Percentiles rank a stretch among this genome's conserved stretches.
Evolutionary conservation across 2,329 filamentous ascomycete species (phyloP).

Genomic region (Colletotrichum spaethianum): DNA sequence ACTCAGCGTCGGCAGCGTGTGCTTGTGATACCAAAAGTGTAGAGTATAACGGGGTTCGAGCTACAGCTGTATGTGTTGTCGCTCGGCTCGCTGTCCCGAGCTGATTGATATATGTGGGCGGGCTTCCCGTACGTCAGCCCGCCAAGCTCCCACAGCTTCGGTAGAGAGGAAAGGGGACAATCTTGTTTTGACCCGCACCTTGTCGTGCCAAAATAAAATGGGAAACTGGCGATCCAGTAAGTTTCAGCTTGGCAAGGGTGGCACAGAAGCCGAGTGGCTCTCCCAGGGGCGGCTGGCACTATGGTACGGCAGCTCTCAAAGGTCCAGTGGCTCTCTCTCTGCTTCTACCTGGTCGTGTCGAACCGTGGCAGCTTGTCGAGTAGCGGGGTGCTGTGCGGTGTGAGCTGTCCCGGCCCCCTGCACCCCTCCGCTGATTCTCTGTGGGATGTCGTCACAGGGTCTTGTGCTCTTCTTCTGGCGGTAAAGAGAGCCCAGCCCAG

Average conservation of each 20-base stretch:
- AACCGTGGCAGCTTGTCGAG: not conserved
- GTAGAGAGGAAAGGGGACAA: not conserved
- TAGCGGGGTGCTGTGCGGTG: slow-evolving; percentile 3
- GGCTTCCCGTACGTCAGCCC: slow-evolving; percentile 14
- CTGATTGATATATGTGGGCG: slow-evolving; percentile 7
- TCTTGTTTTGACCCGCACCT: slow-evolving; percentile 22
- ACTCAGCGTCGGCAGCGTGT: slow-evolving; percentile 7
- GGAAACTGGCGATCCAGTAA: slow-evolving; percentile 2
- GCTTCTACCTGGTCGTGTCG: not conserved
- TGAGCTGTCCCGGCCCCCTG: not conserved
- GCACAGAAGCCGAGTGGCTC: slow-evolving; percentile 1
- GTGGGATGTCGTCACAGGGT: slow-evolving; percentile 24
- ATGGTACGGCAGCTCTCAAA: not conserved
- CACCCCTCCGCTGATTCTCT: not conserved
- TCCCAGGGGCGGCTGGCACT: not conserved
- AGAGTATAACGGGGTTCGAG: not conserved
- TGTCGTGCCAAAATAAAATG: not conserved
- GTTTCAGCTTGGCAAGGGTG: slow-evolving; percentile 23
- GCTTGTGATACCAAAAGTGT: not conserved
- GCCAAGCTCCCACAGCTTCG: slow-evolving; percentile 18
- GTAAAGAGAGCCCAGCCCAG: slow-evolving; percentile 7
- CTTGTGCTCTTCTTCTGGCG: slow-evolving; percentile 8
- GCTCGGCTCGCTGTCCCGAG: slow-evolving; percentile 6
- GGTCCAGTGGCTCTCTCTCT: not conserved
- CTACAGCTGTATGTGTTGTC: not conserved